phyloP scores from a whole-genome alignment of 352 stramenopile genomes.

The Globisporangium cystogenes region DNA sequence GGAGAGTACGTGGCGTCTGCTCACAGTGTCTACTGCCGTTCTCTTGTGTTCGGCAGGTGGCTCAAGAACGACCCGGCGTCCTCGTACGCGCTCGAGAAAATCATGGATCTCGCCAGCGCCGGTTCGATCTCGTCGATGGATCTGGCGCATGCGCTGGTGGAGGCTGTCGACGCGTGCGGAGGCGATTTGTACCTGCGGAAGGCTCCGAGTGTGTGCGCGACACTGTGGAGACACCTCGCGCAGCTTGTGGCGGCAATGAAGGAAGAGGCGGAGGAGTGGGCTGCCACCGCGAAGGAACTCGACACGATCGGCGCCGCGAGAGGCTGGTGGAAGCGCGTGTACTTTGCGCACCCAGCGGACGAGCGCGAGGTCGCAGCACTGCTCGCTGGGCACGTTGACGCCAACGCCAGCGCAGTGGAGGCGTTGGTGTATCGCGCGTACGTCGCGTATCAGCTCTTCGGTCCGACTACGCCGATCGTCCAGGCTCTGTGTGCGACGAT shows the following conservation, averaged over 20 bases:
- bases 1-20: too few relatives aligned
- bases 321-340: conserved; percentile 64
- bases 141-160: conserved; percentile 31
- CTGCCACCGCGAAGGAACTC: neutral
- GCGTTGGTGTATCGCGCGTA: conserved; percentile 40
- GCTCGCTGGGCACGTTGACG: conserved; percentile 4
- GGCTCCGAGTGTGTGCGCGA: conserved; percentile 21
- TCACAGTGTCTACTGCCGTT: too few relatives aligned
- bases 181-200: conserved; percentile 45
- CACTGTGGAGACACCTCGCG: conserved; percentile 51
- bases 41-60: conserved; percentile 37
- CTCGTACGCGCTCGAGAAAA: conserved; percentile 37
- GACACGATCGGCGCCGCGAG: conserved; percentile 5
- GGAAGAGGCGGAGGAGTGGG: conserved; percentile 5
- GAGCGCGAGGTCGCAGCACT: conserved; percentile 23
- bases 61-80: conserved; percentile 50
- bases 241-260: conserved; percentile 39
- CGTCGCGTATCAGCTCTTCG: conserved; percentile 36
- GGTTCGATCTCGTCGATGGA: conserved; percentile 28
- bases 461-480: conserved; percentile 17
- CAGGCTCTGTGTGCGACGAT: conserved; percentile 21
- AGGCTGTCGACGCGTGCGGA: conserved; percentile 48
- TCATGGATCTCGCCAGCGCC: conserved; percentile 37
- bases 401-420: conserved; percentile 21
- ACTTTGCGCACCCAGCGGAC: conserved; percentile 35